Evolutionary conservation across 352 stramenopile genomes (phyloP), one percentile per base, ranked within the genome.

Genomic region (Globisporangium recalcitrans): DNA sequence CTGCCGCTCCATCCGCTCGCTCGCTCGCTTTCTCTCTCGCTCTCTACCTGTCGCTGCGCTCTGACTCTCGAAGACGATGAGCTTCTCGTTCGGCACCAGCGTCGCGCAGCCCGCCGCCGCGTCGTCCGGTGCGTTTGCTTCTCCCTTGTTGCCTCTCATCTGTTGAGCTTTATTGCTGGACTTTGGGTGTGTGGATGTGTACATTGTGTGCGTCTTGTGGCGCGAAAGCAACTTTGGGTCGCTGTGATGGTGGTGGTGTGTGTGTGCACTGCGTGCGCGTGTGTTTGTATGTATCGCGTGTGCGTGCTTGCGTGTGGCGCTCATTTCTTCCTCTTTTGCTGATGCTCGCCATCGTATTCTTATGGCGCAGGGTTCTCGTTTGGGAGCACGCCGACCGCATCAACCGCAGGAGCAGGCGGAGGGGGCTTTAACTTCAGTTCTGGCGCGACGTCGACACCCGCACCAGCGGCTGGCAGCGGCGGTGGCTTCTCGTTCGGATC

Each of bases 321-420:
- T 44, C n/a, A n/a, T n/a, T n/a, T n/a, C n/a, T n/a, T n/a, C n/a
- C n/a, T n/a, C n/a, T n/a, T n/a, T n/a, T n/a, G n/a, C n/a, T n/a
- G n/a, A n/a, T n/a, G n/a, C n/a, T n/a, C n/a, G n/a, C n/a, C n/a
- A n/a, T 6, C 7, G 36, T 21, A 19, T 9, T 22, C n/a, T 16
- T 32, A 11, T 44, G 6, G 13, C 36, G 66, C 69, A 72, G 63
- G 69, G 60, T 85, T 85, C 49, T 80, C 63, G 38, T 85, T 85
- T 38, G 65, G 73, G 46, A 49, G 26, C 44, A 69, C 75, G 13
- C 52, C 75, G 16, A 42, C 67, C 10, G 58, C 52, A 11, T 52
- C 62, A 19, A 36, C 62, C 10, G 22, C 63, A 62, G 36, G 7
- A 24, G 11, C 68, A 19, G 21, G 44, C 3, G 42, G 26, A 21